phyloP scores from a whole-genome alignment of 2,329 filamentous ascomycete genomes.

The Exophiala bonariae region DNA sequence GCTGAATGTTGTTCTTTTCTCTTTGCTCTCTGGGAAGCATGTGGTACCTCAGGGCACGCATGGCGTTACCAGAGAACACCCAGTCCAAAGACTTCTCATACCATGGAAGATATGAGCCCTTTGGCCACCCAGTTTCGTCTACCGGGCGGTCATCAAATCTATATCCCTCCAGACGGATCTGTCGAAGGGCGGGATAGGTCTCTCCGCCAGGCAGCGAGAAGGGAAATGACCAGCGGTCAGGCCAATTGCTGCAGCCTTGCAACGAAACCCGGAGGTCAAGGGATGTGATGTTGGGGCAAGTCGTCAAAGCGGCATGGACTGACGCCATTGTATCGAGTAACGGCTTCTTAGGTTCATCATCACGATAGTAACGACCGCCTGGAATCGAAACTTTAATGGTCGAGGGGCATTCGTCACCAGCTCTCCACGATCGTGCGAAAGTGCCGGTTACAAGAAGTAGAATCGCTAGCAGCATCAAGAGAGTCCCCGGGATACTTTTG shows the following conservation, averaged over 20 bases:
- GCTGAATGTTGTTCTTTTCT: constrained; percentile 2
- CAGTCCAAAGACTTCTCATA: background rate
- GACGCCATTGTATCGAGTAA: background rate
- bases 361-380: background rate
- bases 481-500: too few species aligned
- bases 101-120: background rate
- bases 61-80: background rate
- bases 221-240: constrained; percentile 1
- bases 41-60: too few species aligned
- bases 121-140: background rate
- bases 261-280: constrained; percentile 2
- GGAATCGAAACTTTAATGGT: background rate
- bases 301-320: background rate
- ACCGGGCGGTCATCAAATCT: background rate
- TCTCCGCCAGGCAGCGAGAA: constrained; percentile 1
- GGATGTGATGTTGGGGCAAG: constrained; percentile 2
- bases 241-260: constrained; percentile 2
- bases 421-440: background rate
- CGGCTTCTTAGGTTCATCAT: background rate
- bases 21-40: background rate
- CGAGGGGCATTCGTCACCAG: background rate
- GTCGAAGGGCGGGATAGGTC: background rate
- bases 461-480: too few species aligned
- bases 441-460: background rate
- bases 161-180: background rate